A percentile compares a stretch with the other conserved stretches of the same genome.
phyloP scores from a whole-genome alignment of 2,329 filamentous ascomycete genomes.

The Basipetospora sp. region DNA sequence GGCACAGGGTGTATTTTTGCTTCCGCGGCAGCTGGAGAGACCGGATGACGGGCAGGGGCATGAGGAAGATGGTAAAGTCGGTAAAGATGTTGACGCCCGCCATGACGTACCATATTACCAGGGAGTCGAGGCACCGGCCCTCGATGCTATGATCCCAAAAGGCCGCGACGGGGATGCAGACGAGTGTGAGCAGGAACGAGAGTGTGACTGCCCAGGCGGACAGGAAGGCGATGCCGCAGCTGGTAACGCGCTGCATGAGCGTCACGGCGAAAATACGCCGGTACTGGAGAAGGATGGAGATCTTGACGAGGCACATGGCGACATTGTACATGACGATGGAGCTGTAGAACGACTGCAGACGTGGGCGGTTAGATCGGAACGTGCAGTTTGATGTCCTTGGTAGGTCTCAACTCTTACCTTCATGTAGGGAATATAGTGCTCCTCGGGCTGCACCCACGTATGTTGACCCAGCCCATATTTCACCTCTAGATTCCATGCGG shows the following conservation, averaged over 20 bases:
- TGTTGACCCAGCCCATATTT: slow-evolving; percentile 14
- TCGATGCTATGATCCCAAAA: slow-evolving; percentile 13
- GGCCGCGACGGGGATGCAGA: slow-evolving; percentile 15
- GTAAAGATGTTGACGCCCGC: slow-evolving; percentile 15
- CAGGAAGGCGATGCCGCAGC: slow-evolving; percentile 14
- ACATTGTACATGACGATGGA: slow-evolving; percentile 22
- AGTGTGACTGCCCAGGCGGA: slow-evolving; percentile 16
- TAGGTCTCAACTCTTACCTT: slow-evolving; percentile 10
- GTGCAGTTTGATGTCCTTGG: too few species aligned
- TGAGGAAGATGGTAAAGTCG: slow-evolving; percentile 14
- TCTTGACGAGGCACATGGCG: slow-evolving; percentile 19
- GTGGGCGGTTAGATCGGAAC: not conserved
- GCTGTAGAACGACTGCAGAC: slow-evolving; percentile 15
- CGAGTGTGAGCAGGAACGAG: slow-evolving; percentile 15
- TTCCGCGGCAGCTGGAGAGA: slow-evolving; percentile 11
- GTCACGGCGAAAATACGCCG: slow-evolving; percentile 21
- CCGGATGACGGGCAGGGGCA: slow-evolving; percentile 15
- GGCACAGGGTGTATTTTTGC: slow-evolving; percentile 13
- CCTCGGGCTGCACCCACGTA: slow-evolving; percentile 8
- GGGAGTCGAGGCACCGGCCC: slow-evolving; percentile 13
- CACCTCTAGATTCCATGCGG: slow-evolving; percentile 13
- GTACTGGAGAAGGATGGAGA: slow-evolving; percentile 25
- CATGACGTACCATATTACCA: slow-evolving; percentile 17
- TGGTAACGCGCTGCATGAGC: slow-evolving; percentile 12
- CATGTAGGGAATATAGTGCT: slow-evolving; percentile 11